Conservation (phyloP, 306 rosid genomes). For the Begonia loranthoides region DNA sequence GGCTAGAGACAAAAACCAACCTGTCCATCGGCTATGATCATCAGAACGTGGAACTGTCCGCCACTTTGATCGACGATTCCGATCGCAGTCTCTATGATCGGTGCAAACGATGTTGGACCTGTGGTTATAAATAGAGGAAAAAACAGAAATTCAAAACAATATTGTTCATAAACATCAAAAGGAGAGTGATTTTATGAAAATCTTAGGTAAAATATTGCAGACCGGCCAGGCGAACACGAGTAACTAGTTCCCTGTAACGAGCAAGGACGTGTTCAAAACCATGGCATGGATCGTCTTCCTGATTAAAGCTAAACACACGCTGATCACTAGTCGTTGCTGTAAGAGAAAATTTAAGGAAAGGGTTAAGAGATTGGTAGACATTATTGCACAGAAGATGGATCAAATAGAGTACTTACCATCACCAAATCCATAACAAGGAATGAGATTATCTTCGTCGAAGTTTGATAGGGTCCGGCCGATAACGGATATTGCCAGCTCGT, state of each 20-base stretch:
- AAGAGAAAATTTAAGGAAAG: no score
- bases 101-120: conserved; percentile 27
- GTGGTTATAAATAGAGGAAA: not conserved
- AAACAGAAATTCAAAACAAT: not conserved
- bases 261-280: conserved; percentile 21
- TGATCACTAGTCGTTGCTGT: conserved; percentile 17
- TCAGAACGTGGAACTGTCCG: conserved; percentile 23
- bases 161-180: no score
- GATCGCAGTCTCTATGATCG: conserved; percentile 19
- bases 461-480: conserved; percentile 17
- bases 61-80: conserved; percentile 11
- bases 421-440: conserved; percentile 27
- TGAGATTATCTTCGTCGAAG: conserved; percentile 20
- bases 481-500: conserved; percentile 23
- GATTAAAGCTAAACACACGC: conserved; percentile 18
- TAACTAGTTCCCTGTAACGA: conserved; percentile 17
- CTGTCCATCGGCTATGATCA: conserved; percentile 26
- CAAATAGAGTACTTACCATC: conserved; percentile 15
- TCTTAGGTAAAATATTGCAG: not conserved
- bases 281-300: conserved; percentile 9
- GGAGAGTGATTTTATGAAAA: not conserved
- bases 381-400: no score
- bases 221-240: conserved; percentile 17
- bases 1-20: not conserved
- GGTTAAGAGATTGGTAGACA: no score